Evolutionary conservation across 208 protist genomes (phyloP), one percentile per base, ranked within the genome.

Genomic region (Leishmania amazonensis): DNA sequence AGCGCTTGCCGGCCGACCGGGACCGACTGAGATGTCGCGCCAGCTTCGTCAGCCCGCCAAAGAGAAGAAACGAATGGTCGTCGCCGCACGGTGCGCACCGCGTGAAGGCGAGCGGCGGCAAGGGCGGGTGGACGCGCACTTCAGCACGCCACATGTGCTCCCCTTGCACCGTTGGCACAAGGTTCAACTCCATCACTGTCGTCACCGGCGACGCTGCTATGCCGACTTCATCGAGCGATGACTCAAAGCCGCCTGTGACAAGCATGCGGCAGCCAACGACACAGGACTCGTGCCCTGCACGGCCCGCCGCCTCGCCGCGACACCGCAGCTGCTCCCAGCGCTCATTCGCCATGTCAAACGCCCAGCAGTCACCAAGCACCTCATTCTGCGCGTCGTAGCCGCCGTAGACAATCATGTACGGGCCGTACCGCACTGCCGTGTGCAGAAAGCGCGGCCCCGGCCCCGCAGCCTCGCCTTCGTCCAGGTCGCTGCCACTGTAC

Each of bases 391-490:
- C 80, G 82, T 96, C 84, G 84, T 93, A 94, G 65, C 94, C 94
- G 58, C 94, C 94, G 79, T 90, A 95, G 40, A 97, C 80, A 60
- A 97, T 87, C 88, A 97, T 95, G 83, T 91, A 97, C 28, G 88
- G 86, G 24, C 93, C 93, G 83, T 94, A 93, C 15, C 92, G 87
- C 65, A 96, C 92, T 13, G 93, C 91, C 53, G 81, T 90, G 83
- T 97, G 94, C 53, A 97, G 78, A 84, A 91, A 96, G 31, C 94
- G 90, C 11, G 86, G 85, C 35, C 58, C 74, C 7, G 83, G 84
- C 17, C 71, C 72, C 11, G 78, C 75, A 5, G 28, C 76, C 58
- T 78, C 75, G 40, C 17, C 21, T 2, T 19, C 38, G 0, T 51
- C 75, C 7, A 54, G 3, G 31, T 58, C 51, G 47, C 35, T 7